Percentiles rank a stretch among this genome's conserved stretches.
These are phyloP conservation scores for Collybia nuda DNA, from an alignment of 768 basidiomycete genomes.

Conservation along the genomic window DNA sequence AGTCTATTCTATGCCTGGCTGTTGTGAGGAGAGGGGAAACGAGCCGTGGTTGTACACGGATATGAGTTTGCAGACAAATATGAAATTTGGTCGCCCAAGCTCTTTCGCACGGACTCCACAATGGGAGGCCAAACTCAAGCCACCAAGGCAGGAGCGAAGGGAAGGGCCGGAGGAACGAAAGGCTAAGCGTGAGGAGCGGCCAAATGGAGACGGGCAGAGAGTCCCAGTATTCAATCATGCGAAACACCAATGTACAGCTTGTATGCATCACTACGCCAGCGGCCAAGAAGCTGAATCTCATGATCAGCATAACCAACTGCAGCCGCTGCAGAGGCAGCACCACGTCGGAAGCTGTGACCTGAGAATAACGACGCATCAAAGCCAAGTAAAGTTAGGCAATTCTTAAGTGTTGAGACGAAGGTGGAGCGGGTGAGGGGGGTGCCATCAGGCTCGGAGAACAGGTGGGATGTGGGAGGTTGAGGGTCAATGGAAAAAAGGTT, in stretches of 20 bases:
- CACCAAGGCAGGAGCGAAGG: too few relatives aligned
- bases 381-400: constrained; percentile 7
- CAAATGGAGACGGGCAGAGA: constrained; percentile 31
- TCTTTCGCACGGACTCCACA: too few relatives aligned
- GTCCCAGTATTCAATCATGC: constrained; percentile 19
- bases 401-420: constrained; percentile 14
- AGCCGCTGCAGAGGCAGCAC: constrained; percentile 28
- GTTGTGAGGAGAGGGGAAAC: too few relatives aligned
- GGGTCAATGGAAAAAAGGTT: neutral
- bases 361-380: constrained; percentile 15
- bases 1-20: too few relatives aligned
- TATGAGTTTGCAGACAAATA: too few relatives aligned
- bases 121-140: too few relatives aligned
- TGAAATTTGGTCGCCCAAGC: too few relatives aligned
- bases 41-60: too few relatives aligned
- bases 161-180: too few relatives aligned
- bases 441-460: constrained; percentile 13
- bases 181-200: neutral
- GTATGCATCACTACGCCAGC: constrained; percentile 36
- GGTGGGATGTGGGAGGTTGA: neutral
- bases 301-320: constrained; percentile 27
- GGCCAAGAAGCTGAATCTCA: constrained; percentile 36
- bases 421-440: constrained; percentile 7
- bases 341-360: constrained; percentile 28
- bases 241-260: constrained; percentile 34